Conservation (phyloP, 1,284 basidiomycete species). For the Sparassis latifolia region DNA sequence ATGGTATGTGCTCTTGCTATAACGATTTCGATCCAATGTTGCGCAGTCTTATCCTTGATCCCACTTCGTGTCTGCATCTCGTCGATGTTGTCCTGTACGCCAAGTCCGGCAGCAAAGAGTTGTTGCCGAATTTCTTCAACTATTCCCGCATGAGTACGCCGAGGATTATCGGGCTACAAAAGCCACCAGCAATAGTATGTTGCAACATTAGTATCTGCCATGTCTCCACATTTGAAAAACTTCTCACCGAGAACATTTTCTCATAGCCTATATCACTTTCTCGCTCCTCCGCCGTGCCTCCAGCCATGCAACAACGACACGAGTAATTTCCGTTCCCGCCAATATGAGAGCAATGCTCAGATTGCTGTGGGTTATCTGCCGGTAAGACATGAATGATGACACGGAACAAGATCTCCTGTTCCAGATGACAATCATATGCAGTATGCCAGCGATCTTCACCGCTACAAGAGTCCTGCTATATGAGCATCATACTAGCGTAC, state of each 20-base stretch:
- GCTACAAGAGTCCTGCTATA: neutral
- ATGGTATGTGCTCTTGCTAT: constrained; percentile 14
- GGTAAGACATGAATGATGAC: constrained; percentile 26
- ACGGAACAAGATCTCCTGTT: constrained; percentile 25
- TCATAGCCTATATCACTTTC: constrained; percentile 25
- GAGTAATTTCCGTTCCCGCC: constrained; percentile 30
- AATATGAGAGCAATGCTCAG: constrained; percentile 34
- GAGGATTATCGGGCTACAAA: constrained; percentile 3
- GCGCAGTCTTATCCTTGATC: constrained; percentile 29
- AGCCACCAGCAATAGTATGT: neutral
- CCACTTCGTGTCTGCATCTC: constrained; percentile 21
- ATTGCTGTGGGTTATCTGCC: constrained; percentile 39
- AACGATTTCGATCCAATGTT: constrained; percentile 25
- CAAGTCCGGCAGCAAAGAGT: constrained; percentile 13
- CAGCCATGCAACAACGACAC: constrained; percentile 22
- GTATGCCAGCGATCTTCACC: constrained; percentile 4
- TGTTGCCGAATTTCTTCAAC: constrained; percentile 16
- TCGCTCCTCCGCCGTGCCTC: constrained; percentile 18
- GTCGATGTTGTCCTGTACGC: constrained; percentile 12
- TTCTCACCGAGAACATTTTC: constrained; percentile 20
- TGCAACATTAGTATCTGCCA: neutral
- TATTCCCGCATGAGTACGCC: constrained; percentile 15
- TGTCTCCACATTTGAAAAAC: neutral
- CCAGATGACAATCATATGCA: constrained; percentile 25
- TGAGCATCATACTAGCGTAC: neutral